Percentiles rank a stretch among this genome's conserved stretches.
These are phyloP conservation scores for Capsicum rhomboideum DNA, from an alignment of 257 asterid species.

Conservation along the genomic window DNA sequence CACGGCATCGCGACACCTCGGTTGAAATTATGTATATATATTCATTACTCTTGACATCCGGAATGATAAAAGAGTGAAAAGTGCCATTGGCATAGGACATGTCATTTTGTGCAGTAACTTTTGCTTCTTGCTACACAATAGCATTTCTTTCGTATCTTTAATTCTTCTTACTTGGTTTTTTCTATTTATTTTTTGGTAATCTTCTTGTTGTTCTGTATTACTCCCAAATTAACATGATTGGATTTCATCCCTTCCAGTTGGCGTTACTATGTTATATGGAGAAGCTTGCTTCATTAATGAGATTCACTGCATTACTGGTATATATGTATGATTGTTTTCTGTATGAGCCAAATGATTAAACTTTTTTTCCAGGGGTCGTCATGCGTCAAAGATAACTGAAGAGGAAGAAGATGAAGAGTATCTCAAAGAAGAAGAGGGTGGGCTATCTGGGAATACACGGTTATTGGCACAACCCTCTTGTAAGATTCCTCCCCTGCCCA, in stretches of 20 bases:
- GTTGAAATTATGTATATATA: too few relatives aligned
- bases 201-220: too few relatives aligned
- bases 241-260: neutral
- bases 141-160: too few relatives aligned
- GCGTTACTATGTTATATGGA: neutral
- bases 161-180: too few relatives aligned
- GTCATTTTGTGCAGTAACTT: too few relatives aligned
- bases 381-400: conserved; percentile 93
- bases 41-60: too few relatives aligned
- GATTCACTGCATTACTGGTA: neutral
- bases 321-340: neutral
- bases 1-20: too few relatives aligned
- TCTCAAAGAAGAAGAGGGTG: conserved; percentile 86
- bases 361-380: conserved; percentile 75
- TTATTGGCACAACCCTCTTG: conserved; percentile 93
- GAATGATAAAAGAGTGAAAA: too few relatives aligned
- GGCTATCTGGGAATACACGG: conserved; percentile 73
- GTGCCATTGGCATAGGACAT: too few relatives aligned
- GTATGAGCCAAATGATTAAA: neutral
- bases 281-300: neutral
- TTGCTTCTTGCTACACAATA: too few relatives aligned
- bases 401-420: conserved; percentile 98
- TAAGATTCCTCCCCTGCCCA: conserved; percentile 25
- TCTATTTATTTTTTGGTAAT: too few relatives aligned
- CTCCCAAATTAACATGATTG: neutral